phyloP scores from a whole-genome alignment of 2,329 filamentous ascomycete genomes.

The Camillea tinctor region DNA sequence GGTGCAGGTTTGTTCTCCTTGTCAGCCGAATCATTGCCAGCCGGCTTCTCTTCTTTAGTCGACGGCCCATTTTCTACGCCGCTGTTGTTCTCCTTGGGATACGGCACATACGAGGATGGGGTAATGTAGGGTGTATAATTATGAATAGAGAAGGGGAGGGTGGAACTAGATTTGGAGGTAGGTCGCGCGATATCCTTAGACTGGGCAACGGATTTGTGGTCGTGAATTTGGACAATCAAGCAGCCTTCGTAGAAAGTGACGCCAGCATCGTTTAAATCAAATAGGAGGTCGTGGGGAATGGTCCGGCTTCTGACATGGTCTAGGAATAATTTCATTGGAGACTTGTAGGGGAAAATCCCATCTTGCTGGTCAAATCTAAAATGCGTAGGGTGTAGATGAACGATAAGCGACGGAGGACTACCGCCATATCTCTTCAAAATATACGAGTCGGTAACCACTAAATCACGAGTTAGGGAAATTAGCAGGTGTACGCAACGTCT shows the following conservation, averaged over 20 bases:
- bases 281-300: constrained; percentile 84
- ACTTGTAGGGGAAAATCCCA: constrained; percentile 87
- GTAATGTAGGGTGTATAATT: constrained; percentile 90
- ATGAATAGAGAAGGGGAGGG: constrained; percentile 78
- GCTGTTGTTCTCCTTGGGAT: constrained; percentile 53
- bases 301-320: constrained; percentile 75
- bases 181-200: constrained; percentile 58
- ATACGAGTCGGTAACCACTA: constrained; percentile 72
- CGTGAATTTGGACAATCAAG: constrained; percentile 90
- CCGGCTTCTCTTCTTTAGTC: constrained; percentile 38
- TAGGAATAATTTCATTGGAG: constrained; percentile 80
- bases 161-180: constrained; percentile 58
- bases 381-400: constrained; percentile 82
- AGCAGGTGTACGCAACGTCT: background rate
- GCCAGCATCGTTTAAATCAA: constrained; percentile 68
- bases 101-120: constrained; percentile 81
- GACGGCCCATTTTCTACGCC: constrained; percentile 24
- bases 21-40: constrained; percentile 44
- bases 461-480: constrained; percentile 16
- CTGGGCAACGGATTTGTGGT: constrained; percentile 69
- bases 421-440: constrained; percentile 80
- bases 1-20: constrained; percentile 60
- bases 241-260: constrained; percentile 92
- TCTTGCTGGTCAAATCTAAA: constrained; percentile 94
- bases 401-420: constrained; percentile 75